phyloP scores from a whole-genome alignment of 441 rosid genomes.

The Arabidopsis lyrata region DNA sequence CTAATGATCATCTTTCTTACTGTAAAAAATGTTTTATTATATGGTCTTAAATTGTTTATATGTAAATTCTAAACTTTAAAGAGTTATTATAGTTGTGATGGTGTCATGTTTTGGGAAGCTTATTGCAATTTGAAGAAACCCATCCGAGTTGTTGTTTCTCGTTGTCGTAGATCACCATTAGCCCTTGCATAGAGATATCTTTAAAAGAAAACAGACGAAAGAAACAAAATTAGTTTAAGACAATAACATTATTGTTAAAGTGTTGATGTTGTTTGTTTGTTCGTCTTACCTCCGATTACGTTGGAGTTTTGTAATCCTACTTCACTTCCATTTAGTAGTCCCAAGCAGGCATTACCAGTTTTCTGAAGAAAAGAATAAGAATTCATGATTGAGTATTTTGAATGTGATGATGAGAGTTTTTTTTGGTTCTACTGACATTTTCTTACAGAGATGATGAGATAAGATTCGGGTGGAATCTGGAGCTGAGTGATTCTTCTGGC shows the following conservation, averaged over 20 bases:
- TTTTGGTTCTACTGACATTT: not conserved
- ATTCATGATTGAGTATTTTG: too few species aligned
- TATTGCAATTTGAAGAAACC: conserved; percentile 53
- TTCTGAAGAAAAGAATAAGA: conserved; percentile 44
- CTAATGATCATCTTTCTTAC: not conserved
- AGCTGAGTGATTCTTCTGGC: conserved; percentile 47
- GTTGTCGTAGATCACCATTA: conserved; percentile 58
- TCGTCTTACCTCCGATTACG: conserved; percentile 47
- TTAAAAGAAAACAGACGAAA: conserved; percentile 23
- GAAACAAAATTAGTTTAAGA: not conserved
- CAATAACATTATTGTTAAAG: not conserved
- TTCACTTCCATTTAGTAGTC: conserved; percentile 56
- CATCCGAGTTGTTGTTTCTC: conserved; percentile 65
- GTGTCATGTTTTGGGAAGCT: conserved; percentile 53
- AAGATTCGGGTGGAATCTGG: conserved; percentile 54
- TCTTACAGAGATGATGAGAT: conserved; percentile 61
- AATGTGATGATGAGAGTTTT: not conserved
- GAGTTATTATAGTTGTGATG: too few species aligned
- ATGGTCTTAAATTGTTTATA: not conserved
- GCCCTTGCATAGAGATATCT: conserved; percentile 61
- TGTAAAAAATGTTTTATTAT: not conserved
- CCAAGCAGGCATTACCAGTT: conserved; percentile 58
- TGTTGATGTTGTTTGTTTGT: not conserved
- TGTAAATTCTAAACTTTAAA: not conserved
- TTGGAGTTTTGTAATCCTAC: conserved; percentile 46